Conservation (phyloP, 2,329 filamentous ascomycete species). For the Neonectria ditissima region DNA sequence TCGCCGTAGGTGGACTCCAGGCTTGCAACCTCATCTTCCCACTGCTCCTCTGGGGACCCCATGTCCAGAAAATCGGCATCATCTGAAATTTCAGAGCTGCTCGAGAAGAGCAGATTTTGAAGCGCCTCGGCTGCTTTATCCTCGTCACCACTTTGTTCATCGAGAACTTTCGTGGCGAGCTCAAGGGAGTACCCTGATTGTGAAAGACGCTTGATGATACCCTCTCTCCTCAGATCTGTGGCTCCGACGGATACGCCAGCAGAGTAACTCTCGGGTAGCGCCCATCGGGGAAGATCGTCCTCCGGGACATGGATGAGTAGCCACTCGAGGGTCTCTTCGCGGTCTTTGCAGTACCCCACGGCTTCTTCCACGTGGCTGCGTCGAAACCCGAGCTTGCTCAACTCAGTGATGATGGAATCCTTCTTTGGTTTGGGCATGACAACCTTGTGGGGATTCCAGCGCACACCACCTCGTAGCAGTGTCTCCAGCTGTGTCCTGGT, state of each 20-base stretch:
- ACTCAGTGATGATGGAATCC: conserved; percentile 74
- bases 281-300: conserved; percentile 94
- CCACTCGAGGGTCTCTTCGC: conserved; percentile 95
- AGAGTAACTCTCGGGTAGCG: conserved; percentile 89
- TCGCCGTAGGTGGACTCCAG: conserved; percentile 89
- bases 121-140: conserved; percentile 81
- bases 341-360: conserved; percentile 85
- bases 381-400: conserved; percentile 86
- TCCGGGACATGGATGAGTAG: conserved; percentile 96
- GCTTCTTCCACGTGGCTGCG: conserved; percentile 91
- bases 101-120: conserved; percentile 64
- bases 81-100: conserved; percentile 18
- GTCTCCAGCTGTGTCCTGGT: conserved; percentile 84
- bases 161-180: conserved; percentile 82
- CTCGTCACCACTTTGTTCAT: conserved; percentile 78
- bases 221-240: conserved; percentile 83
- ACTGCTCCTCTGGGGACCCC: conserved; percentile 71
- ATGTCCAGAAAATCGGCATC: conserved; percentile 59
- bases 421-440: conserved; percentile 70
- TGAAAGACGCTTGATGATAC: conserved; percentile 83
- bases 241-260: conserved; percentile 90
- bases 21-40: conserved; percentile 87
- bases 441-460: conserved; percentile 88
- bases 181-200: conserved; percentile 88
- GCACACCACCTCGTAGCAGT: conserved; percentile 79